phyloP scores from a whole-genome alignment of 352 stramenopile species.

The Globisporangium parvum region DNA sequence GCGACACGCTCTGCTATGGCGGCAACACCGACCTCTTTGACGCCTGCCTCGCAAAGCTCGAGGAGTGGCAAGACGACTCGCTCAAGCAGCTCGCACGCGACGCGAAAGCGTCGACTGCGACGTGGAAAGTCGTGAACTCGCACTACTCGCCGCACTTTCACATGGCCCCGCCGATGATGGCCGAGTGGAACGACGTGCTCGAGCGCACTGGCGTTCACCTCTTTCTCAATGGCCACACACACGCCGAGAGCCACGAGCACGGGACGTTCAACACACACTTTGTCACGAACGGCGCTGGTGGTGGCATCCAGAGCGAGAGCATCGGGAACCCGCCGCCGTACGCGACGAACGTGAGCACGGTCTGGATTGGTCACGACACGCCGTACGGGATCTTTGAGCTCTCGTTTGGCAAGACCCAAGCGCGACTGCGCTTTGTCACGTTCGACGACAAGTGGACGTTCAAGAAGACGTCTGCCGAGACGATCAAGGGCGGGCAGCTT shows the following conservation, averaged over 20 bases:
- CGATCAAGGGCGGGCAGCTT: conserved; percentile 39
- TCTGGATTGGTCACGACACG: conserved; percentile 48
- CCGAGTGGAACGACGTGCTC: conserved; percentile 52
- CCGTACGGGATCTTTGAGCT: conserved; percentile 74
- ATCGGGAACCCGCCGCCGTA: conserved; percentile 46
- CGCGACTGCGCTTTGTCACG: conserved; percentile 58
- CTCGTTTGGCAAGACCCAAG: conserved; percentile 49
- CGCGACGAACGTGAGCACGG: conserved; percentile 31
- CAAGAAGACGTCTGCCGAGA: conserved; percentile 24
- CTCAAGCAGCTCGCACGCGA: conserved; percentile 49
- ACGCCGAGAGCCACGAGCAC: conserved; percentile 69
- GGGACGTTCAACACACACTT: conserved; percentile 68
- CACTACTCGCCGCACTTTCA: conserved; percentile 74
- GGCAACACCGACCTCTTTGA: conserved; percentile 53
- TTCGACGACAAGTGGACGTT: conserved; percentile 67
- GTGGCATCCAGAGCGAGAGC: conserved; percentile 70
- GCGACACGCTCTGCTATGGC: conserved; percentile 42
- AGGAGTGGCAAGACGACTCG: conserved; percentile 51
- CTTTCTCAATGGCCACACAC: conserved; percentile 72
- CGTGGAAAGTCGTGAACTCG: conserved; percentile 73
- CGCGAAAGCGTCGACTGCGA: conserved; percentile 42
- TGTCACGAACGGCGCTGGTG: conserved; percentile 61
- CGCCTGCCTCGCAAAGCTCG: conserved; percentile 48
- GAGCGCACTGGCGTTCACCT: conserved; percentile 38
- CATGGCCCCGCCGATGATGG: conserved; percentile 64